A percentile compares a stretch with the other conserved stretches of the same genome.
Evolutionary conservation across 345 rosid genomes (phyloP).

Genomic region (Bruguiera gymnorhiza): DNA sequence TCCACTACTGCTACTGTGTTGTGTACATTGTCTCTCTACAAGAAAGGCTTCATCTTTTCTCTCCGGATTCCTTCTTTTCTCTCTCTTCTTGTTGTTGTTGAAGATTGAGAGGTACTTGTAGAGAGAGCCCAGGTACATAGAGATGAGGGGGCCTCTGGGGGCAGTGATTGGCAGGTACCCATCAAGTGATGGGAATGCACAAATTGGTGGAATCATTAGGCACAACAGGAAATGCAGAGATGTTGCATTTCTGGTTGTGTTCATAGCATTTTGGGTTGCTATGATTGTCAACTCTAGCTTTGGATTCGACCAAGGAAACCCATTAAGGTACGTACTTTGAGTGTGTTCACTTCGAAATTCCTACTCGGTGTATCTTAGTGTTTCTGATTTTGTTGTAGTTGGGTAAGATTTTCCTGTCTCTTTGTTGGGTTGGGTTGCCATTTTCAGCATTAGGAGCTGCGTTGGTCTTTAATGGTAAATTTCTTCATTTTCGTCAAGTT

Average conservation of each 20-base stretch:
- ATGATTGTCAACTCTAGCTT: constrained; percentile 99
- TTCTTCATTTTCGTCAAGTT: too few relatives aligned
- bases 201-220: constrained; percentile 76
- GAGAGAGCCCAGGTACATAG: not conserved
- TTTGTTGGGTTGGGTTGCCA: not conserved
- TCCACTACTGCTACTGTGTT: not conserved
- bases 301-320: constrained; percentile 93
- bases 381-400: constrained; percentile 7
- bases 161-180: constrained; percentile 86
- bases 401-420: not conserved
- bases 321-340: constrained; percentile 46
- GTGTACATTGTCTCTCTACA: not conserved
- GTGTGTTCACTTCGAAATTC: not conserved
- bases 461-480: too few relatives aligned
- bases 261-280: constrained; percentile 90
- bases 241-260: constrained; percentile 70
- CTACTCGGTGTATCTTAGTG: constrained; percentile 8
- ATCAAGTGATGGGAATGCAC: constrained; percentile 80
- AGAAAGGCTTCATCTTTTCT: not conserved
- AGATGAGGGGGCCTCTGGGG: constrained; percentile 73
- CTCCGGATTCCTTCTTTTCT: not conserved
- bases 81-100: not conserved
- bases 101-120: not conserved
- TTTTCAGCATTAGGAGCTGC: too few relatives aligned
- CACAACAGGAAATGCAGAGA: constrained; percentile 96